These are phyloP conservation scores for Alternaria dauci DNA, from an alignment of 2,329 filamentous ascomycete species.

Conservation along the genomic window DNA sequence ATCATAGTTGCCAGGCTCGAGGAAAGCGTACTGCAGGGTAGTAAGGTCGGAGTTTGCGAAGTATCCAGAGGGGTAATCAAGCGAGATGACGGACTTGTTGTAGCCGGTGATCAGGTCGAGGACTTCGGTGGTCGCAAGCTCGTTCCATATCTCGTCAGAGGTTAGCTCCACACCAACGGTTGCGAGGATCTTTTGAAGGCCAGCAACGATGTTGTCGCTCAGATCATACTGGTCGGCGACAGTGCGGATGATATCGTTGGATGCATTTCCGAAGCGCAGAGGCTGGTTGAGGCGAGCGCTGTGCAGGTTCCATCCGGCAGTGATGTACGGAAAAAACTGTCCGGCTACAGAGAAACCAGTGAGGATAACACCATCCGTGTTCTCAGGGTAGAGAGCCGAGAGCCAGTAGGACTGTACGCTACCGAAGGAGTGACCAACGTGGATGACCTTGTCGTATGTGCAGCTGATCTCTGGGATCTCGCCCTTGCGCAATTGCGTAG, in stretches of 20 bases:
- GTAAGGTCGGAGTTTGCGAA: conserved; percentile 58
- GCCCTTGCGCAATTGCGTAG: conserved; percentile 58
- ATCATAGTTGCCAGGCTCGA: conserved; percentile 63
- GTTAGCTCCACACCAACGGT: conserved; percentile 24
- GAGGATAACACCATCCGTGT: conserved; percentile 67
- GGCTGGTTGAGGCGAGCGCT: conserved; percentile 55
- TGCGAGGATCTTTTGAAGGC: conserved; percentile 29
- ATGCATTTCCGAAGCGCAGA: conserved; percentile 50
- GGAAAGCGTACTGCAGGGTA: conserved; percentile 61
- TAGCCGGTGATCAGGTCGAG: conserved; percentile 40
- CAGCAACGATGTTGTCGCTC: conserved; percentile 19
- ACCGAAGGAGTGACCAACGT: conserved; percentile 72
- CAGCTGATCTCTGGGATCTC: conserved; percentile 54
- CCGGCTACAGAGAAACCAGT: conserved; percentile 66
- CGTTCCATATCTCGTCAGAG: conserved; percentile 37
- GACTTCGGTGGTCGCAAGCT: conserved; percentile 42
- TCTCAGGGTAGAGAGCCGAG: conserved; percentile 60
- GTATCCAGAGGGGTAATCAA: conserved; percentile 60
- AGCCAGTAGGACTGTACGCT: conserved; percentile 66
- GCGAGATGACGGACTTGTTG: conserved; percentile 34
- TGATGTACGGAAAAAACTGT: conserved; percentile 55
- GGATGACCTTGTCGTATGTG: conserved; percentile 58
- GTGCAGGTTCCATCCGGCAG: conserved; percentile 59
- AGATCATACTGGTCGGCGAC: conserved; percentile 23
- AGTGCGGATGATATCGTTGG: conserved; percentile 19